Base-by-base conservation (phyloP, 2,329 filamentous ascomycete genomes). In the Fusarium sacchari region DNA sequence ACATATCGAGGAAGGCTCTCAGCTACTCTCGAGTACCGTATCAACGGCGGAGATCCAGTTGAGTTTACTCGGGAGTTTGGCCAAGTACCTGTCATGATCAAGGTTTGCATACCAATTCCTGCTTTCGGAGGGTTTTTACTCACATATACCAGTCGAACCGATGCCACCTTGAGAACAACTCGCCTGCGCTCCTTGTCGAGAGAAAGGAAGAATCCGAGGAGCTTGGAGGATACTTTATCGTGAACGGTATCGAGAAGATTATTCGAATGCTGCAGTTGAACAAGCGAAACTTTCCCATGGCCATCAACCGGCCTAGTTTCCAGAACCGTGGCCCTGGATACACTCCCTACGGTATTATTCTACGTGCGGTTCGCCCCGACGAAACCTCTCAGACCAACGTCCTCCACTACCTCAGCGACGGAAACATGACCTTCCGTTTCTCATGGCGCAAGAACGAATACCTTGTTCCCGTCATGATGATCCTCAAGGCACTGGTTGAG, bases 381-480 rank as follows among this genome's bases (percentile, higher is more conserved):
- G 95, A 99, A 84, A 98, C 96, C 14, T 98, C 95, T 36, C 96
- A 98, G 83, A 98, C 96, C 42, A 99, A 98, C 79, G 95, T 97
- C 39, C 88, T 99, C 55, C 96, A 99, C 84, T 99, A 98, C 82
- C 89, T 99, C 64, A 94, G 89, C 77, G 96, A 99, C 81, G 96
- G 96, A 73, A 98, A 98, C 82, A 92, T 98, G 78, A 98, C 94
- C 1, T 97, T 99, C 84, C 90, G 96, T 64, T 99, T 99, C 83
- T 98, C 96, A 12, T 99, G 96, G 96, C 89, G 95, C 76, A 99
- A 99, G 84, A 94, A 95, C 76, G 96, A 99, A 83, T 99, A 94
- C 79, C 89, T 99, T n/a, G 89, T 99, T 6, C 96, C 96, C 2
- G 93, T 95, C 69, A 92, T 98, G 88, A 98, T 99, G 96, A 91